Conservation (phyloP, 495 filamentous ascomycete genomes). For the Daldinia concentrica region DNA sequence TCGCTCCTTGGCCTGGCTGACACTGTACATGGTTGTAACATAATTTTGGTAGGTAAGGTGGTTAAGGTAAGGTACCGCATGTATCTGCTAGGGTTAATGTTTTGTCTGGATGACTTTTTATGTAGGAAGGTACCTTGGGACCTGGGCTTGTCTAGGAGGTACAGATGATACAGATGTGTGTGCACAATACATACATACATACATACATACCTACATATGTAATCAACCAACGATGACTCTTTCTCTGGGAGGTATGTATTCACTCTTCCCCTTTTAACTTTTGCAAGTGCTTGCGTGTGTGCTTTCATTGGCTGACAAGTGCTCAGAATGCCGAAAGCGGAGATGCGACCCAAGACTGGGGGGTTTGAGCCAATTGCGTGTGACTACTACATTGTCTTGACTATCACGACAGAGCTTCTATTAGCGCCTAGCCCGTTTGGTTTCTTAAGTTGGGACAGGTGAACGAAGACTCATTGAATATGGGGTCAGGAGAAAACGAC, state of each 20-base stretch:
- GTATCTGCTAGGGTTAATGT: slow-evolving; percentile 12
- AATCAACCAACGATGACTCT: slow-evolving; percentile 43
- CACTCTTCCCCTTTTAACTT: slow-evolving; percentile 34
- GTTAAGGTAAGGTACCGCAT: slow-evolving; percentile 21
- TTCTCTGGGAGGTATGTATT: no score
- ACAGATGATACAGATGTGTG: slow-evolving; percentile 3
- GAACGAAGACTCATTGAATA: slow-evolving; percentile 21
- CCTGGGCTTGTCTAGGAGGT: background rate
- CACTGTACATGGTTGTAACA: slow-evolving; percentile 37
- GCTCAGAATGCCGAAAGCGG: slow-evolving; percentile 42
- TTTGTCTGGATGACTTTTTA: background rate
- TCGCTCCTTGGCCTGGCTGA: slow-evolving; percentile 24
- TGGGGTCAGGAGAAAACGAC: slow-evolving; percentile 8
- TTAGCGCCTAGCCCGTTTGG: slow-evolving; percentile 39
- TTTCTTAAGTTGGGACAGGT: slow-evolving; percentile 28
- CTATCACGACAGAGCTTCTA: slow-evolving; percentile 43
- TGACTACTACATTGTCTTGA: slow-evolving; percentile 38
- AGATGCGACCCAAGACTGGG: slow-evolving; percentile 37
- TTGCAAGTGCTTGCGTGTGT: slow-evolving; percentile 40
- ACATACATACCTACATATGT: no score
- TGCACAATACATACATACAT: background rate
- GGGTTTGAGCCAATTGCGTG: slow-evolving; percentile 39
- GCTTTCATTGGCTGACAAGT: slow-evolving; percentile 35
- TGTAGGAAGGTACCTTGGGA: slow-evolving; percentile 7
- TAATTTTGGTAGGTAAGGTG: slow-evolving; percentile 29